phyloP scores from a whole-genome alignment of 805 yeast genomes.

The Pichia cephalocereana region DNA sequence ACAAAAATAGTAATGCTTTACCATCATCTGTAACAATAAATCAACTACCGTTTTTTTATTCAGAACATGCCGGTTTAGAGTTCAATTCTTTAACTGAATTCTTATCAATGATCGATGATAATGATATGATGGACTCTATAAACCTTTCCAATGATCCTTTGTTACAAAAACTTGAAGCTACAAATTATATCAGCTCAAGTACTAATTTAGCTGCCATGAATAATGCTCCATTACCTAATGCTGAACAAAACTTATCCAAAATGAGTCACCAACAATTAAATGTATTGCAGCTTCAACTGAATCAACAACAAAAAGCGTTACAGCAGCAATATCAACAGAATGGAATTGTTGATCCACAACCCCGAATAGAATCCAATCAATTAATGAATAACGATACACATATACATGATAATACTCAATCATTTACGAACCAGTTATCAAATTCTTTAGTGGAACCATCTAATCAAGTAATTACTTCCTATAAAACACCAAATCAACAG shows the following conservation, averaged over 20 bases:
- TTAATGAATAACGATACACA: conserved; percentile 2
- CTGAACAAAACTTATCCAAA: not conserved
- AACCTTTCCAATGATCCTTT: conserved; percentile 29
- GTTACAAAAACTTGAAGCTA: conserved; percentile 26
- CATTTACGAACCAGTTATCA: conserved; percentile 4
- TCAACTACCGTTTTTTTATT: conserved; percentile 72
- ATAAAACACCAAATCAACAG: not conserved
- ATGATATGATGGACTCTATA: conserved; percentile 46
- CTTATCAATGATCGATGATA: conserved; percentile 82
- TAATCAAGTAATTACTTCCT: not conserved
- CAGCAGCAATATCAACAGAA: conserved; percentile 4
- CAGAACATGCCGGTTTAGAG: conserved; percentile 91
- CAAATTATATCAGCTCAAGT: conserved; percentile 5
- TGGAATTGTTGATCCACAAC: not conserved
- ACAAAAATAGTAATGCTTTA: not conserved
- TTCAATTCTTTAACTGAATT: conserved; percentile 86
- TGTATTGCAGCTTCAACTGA: conserved; percentile 6
- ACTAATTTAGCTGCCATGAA: conserved; percentile 3
- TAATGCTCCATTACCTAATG: conserved; percentile 8
- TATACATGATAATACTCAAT: not conserved
- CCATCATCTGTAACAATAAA: conserved; percentile 24
- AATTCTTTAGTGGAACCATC: not conserved
- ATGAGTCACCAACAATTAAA: conserved; percentile 6
- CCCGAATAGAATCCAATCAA: not conserved
- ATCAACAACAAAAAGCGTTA: conserved; percentile 2